phyloP scores from a whole-genome alignment of 371 early-diverging fungal species.

The Mortierella sp. region DNA sequence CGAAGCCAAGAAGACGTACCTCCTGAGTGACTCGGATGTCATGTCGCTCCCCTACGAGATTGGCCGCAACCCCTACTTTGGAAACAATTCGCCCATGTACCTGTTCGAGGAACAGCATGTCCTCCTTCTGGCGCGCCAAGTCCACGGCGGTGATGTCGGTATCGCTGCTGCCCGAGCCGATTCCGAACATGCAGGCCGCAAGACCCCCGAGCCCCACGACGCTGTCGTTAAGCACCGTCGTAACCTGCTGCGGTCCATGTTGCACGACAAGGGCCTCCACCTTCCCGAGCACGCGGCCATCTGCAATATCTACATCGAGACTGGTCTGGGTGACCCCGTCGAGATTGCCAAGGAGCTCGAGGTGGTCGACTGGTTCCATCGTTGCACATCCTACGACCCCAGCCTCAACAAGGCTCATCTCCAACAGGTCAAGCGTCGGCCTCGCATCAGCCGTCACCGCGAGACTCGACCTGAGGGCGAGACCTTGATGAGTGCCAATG shows the following conservation, averaged over 20 bases:
- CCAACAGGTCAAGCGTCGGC: slow-evolving; percentile 14
- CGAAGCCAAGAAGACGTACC: slow-evolving; percentile 10
- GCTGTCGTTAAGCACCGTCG: neutral
- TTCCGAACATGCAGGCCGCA: slow-evolving; percentile 5
- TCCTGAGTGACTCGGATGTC: slow-evolving; percentile 2
- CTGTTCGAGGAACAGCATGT: slow-evolving; percentile 29
- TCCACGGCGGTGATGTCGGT: slow-evolving; percentile 54
- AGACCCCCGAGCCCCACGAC: slow-evolving; percentile 4
- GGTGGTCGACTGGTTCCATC: slow-evolving; percentile 20
- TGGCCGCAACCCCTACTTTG: slow-evolving; percentile 39
- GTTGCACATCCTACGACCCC: slow-evolving; percentile 15
- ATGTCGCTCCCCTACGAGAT: slow-evolving; percentile 25
- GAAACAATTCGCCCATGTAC: slow-evolving; percentile 38
- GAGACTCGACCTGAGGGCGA: neutral
- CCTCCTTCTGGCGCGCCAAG: slow-evolving; percentile 21
- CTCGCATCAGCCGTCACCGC: slow-evolving; percentile 12
- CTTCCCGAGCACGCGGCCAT: slow-evolving; percentile 11
- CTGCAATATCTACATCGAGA: slow-evolving; percentile 16
- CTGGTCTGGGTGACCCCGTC: slow-evolving; percentile 9
- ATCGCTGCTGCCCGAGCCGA: slow-evolving; percentile 16
- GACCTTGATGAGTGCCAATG: neutral
- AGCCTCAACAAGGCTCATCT: slow-evolving; percentile 16
- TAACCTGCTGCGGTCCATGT: slow-evolving; percentile 11
- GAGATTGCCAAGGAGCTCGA: slow-evolving; percentile 15
- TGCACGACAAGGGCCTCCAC: neutral